These are phyloP conservation scores for Claviceps humidiphila DNA, from an alignment of 2,329 filamentous ascomycete genomes.

Conservation along the genomic window DNA sequence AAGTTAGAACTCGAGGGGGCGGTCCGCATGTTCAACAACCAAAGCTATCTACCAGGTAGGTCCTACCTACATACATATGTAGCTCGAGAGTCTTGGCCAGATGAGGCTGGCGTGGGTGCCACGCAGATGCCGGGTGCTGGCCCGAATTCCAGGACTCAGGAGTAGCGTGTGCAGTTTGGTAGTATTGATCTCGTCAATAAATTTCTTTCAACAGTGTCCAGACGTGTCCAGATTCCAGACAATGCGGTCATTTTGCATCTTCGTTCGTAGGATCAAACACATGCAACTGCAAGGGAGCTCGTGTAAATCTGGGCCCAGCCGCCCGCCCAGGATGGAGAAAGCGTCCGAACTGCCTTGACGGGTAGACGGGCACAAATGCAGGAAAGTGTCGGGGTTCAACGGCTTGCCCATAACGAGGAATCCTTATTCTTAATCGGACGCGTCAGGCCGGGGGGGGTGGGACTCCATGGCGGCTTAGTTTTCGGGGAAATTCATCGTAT, in stretches of 20 bases:
- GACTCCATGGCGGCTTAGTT: not conserved
- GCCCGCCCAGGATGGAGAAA: not conserved
- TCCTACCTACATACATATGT: not conserved
- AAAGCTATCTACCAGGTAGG: no score
- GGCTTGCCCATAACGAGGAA: no score
- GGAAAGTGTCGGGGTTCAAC: no score
- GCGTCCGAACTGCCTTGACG: not conserved
- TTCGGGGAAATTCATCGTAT: conserved; percentile 2
- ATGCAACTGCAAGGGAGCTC: not conserved
- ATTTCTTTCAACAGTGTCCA: no score
- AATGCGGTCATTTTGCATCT: no score
- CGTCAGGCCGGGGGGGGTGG: no score
- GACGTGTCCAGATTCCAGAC: no score
- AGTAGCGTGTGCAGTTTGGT: no score
- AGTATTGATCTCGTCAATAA: no score
- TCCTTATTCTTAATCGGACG: no score
- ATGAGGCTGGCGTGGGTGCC: not conserved
- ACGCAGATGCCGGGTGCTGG: not conserved
- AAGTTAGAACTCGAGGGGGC: no score
- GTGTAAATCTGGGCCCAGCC: not conserved
- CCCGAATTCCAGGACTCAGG: not conserved
- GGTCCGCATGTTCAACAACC: no score
- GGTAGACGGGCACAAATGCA: not conserved
- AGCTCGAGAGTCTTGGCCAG: not conserved
- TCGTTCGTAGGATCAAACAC: not conserved